Evolutionary conservation across 2,329 filamentous ascomycete species (phyloP), one percentile per base, ranked within the genome.

Genomic region (Pseudovirgaria hyperparasitica): DNA sequence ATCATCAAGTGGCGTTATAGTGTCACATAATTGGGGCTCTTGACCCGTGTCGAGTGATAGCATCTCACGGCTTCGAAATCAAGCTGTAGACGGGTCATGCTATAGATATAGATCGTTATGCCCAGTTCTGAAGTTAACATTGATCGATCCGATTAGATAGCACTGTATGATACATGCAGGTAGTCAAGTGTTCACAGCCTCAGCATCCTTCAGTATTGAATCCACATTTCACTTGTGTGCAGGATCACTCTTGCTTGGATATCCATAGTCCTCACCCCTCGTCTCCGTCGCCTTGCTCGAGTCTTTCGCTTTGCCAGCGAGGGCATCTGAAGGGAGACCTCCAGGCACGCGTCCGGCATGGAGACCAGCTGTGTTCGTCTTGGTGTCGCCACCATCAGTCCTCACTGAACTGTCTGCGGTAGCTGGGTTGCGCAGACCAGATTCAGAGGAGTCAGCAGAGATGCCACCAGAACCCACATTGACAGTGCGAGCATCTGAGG

Each of bases 401-500:
- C 67, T 51, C 23, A 58, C 65, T 38, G 60, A 62, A 40, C 62
- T 69, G 22, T 60, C 62, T 35, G 65, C 67, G 20, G 73, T 73
- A 28, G 56, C 50, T 13, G 60, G 58, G 26, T 51, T 53, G 18
- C 57, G 50, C 8, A 62, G 46, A 27, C 59, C 66, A 8, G 33
- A 36, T 38, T 67, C 50, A 12, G 54, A 45, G 27, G 48, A 38
- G 30, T 45, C 46, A 8, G 37, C 40, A 8, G 25, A 10, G 2
- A 63, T 40, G 28, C 65, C 55, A 12, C 77, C 76, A 19, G 73
- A 70, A 36, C 77, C 77, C 25, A 81, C 72, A 46, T 82, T 78
- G 46, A 81, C 73, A 30, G 60, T 81, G 35, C 69, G 59, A 17
- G 65, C 65, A 43, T 87, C 79, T 26, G 68, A 62, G 0, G 76